Evolutionary conservation across 1,284 basidiomycete genomes (phyloP).

Genomic region (Porodaedalea pini): DNA sequence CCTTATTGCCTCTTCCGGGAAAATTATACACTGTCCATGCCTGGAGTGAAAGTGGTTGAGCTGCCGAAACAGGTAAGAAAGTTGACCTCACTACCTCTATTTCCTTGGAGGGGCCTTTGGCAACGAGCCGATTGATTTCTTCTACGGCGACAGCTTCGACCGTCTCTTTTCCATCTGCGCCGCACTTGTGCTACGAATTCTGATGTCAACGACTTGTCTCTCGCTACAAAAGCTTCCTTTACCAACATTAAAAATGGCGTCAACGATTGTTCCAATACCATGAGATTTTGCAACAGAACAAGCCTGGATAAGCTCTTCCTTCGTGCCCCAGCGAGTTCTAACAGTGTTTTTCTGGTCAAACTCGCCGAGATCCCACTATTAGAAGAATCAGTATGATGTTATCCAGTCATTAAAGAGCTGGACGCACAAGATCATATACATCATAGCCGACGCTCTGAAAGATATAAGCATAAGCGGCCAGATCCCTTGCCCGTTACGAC

Average conservation of each 20-base stretch:
- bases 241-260: slow-evolving; percentile 73
- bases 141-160: slow-evolving; percentile 79
- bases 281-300: slow-evolving; percentile 55
- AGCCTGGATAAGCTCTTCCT: slow-evolving; percentile 72
- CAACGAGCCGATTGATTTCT: slow-evolving; percentile 55
- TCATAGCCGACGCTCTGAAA: slow-evolving; percentile 67
- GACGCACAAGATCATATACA: slow-evolving; percentile 70
- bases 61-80: neutral
- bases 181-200: slow-evolving; percentile 65
- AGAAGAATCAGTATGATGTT: neutral
- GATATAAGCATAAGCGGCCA: slow-evolving; percentile 33
- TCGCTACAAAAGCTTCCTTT: neutral
- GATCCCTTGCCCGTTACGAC: neutral
- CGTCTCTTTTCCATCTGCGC: slow-evolving; percentile 76
- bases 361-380: slow-evolving; percentile 87
- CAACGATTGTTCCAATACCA: slow-evolving; percentile 67
- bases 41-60: slow-evolving; percentile 32
- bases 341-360: slow-evolving; percentile 83
- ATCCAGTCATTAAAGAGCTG: neutral
- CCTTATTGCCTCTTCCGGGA: slow-evolving; percentile 70
- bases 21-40: slow-evolving; percentile 90
- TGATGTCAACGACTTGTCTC: neutral
- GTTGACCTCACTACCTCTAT: slow-evolving; percentile 54
- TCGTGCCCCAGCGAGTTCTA: slow-evolving; percentile 88
- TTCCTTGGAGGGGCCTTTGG: slow-evolving; percentile 58